phyloP scores from a whole-genome alignment of 139 green algal species.

The Haematococcus lacustris region DNA sequence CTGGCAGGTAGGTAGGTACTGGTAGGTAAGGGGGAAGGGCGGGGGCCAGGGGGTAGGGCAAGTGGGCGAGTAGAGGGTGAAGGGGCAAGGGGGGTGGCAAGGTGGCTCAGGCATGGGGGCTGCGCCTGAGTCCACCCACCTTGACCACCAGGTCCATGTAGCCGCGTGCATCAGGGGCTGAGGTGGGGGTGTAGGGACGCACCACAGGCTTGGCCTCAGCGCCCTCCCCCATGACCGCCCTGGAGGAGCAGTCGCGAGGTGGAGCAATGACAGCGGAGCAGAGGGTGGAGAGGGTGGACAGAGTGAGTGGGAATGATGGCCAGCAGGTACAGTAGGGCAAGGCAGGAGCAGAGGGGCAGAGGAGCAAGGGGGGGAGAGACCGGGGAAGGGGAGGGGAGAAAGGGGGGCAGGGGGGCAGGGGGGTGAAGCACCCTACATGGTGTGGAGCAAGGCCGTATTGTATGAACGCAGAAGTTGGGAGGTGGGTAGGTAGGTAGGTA shows the following conservation, averaged over 20 bases:
- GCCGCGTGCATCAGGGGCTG: conserved; percentile 21
- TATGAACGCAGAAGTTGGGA: background rate
- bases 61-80: too few species aligned
- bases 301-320: background rate
- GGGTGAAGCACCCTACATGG: background rate
- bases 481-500: background rate
- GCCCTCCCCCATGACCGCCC: background rate
- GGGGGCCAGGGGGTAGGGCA: too few species aligned
- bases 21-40: too few species aligned
- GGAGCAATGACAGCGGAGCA: background rate
- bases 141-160: conserved; percentile 41
- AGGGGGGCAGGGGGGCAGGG: background rate
- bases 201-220: conserved; percentile 20
- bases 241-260: background rate
- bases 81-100: background rate
- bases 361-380: background rate
- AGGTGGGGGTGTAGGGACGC: conserved; percentile 40
- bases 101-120: background rate
- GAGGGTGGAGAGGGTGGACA: background rate
- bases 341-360: background rate
- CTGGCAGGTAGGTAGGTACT: too few species aligned
- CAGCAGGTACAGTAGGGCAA: background rate
- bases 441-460: background rate
- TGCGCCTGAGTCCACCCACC: conserved; percentile 9
- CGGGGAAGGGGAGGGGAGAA: background rate